Evolutionary conservation across 208 protist genomes (phyloP).

Genomic region (Dictyostelium gargantuum): DNA sequence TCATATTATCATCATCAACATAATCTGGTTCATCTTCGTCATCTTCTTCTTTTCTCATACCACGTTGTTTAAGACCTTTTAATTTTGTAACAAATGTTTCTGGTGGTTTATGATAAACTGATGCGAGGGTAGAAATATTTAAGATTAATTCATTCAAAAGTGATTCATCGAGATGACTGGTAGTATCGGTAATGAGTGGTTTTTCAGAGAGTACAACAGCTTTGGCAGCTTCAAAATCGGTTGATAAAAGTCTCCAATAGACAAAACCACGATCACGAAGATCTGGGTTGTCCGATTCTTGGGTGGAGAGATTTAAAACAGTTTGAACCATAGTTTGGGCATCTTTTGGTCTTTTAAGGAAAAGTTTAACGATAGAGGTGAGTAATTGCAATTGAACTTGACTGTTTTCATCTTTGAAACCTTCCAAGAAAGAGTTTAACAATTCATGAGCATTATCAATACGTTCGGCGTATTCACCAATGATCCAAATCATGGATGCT

Average conservation of each 20-base stretch:
- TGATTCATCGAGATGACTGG: constrained; percentile 91
- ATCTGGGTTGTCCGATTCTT: constrained; percentile 96
- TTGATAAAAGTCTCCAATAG: constrained; percentile 99
- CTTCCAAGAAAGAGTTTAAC: constrained; percentile 96
- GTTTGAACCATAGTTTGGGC: constrained; percentile 90
- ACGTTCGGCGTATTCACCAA: constrained; percentile 97
- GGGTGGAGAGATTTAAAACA: constrained; percentile 88
- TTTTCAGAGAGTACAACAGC: constrained; percentile 91
- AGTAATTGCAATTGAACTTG: constrained; percentile 96
- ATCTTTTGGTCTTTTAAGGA: constrained; percentile 90
- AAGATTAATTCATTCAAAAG: constrained; percentile 90
- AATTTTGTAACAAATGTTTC: constrained; percentile 91
- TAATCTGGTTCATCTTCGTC: constrained; percentile 36
- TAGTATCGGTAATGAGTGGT: constrained; percentile 93
- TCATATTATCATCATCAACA: constrained; percentile 7
- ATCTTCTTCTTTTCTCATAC: neutral
- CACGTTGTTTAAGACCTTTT: constrained; percentile 25
- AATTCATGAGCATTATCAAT: constrained; percentile 95
- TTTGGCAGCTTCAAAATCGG: constrained; percentile 95
- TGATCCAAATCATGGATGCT: constrained; percentile 98
- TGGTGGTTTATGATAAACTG: constrained; percentile 96
- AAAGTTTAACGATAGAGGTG: constrained; percentile 98
- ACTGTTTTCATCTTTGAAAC: constrained; percentile 92
- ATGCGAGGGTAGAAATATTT: constrained; percentile 88
- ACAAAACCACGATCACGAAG: constrained; percentile 98